Conservation (phyloP, 768 basidiomycete species). For the Cystofilobasidium capitatum region DNA sequence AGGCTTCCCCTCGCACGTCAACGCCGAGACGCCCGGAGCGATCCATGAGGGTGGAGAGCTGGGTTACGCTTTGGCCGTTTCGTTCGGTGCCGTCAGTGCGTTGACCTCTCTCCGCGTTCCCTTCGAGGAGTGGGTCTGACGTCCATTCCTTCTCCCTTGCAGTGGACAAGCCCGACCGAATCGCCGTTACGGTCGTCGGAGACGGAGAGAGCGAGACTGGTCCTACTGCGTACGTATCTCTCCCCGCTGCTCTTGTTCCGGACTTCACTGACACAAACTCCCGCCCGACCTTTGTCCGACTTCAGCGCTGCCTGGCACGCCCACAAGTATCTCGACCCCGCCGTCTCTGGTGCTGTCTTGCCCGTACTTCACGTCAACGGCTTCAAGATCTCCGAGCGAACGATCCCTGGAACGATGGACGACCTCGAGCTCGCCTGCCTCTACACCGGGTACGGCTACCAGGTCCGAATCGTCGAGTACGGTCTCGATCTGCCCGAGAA, state of each 20-base stretch:
- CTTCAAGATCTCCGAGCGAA: conserved; percentile 51
- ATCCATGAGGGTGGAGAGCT: conserved; percentile 87
- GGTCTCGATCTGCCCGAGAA: conserved; percentile 24
- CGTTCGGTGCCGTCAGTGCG: conserved; percentile 19
- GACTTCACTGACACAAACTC: conserved; percentile 53
- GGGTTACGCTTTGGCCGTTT: conserved; percentile 61
- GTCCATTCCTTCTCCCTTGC: conserved; percentile 33
- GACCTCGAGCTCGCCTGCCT: conserved; percentile 58
- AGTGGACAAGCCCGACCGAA: conserved; percentile 81
- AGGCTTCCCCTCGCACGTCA: conserved; percentile 63
- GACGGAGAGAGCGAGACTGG: conserved; percentile 62
- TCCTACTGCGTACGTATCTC: conserved; percentile 38
- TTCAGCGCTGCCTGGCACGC: conserved; percentile 53
- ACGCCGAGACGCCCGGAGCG: conserved; percentile 68
- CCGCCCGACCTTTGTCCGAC: conserved; percentile 18
- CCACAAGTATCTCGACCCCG: conserved; percentile 82
- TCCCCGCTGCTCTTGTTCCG: not conserved
- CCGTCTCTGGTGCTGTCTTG: conserved; percentile 80
- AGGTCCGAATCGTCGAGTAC: conserved; percentile 62
- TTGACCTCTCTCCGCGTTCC: not conserved
- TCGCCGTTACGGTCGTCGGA: conserved; percentile 72
- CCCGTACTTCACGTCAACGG: conserved; percentile 75
- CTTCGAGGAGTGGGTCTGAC: not conserved
- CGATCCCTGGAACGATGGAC: conserved; percentile 84
- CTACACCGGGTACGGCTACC: conserved; percentile 30